Base-by-base conservation (phyloP, 768 basidiomycete species). In the Suillus variegatus region DNA sequence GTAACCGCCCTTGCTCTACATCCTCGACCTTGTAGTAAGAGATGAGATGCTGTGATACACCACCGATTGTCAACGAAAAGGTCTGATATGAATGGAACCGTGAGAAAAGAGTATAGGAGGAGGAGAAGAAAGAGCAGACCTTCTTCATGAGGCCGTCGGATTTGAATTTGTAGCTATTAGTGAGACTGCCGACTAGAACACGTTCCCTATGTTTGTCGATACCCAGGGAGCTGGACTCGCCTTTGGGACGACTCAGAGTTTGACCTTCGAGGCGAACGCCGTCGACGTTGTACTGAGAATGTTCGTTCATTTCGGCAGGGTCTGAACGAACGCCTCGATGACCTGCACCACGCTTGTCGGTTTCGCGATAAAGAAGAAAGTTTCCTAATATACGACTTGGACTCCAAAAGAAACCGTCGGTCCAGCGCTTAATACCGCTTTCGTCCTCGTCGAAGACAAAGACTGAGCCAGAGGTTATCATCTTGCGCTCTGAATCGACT, bases 361-460 rank as follows among this genome's bases (percentile, higher is more conserved):
- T 94, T 79, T 97, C 94, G 68, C 95, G 90, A 79, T 98, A 98
- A 67, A 97, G 88, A 72, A 99, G 82, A 74, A 97, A 99, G 77
- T 98, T 98, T 71, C 94, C 94, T 65, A 97, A 81, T 35, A 97
- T 97, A 65, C 96, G 84, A 69, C 90, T 92, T 0, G 96, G 96
- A 69, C 91, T 93, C 96, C 96, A 97, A 75, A 92, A 91, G 75
- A 93, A 90, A n/a, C 95, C 95, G 78, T 99, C 96, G 2, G 96
- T 99, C 93, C 95, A 97, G 52, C 96, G 86, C 81, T 96, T 97
- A 81, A 99, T 99, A 35, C 95, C 95, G 72, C 93, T 94, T 79
- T 97, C 95, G 72, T 94, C 91, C 81, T 97, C 96, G 77, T 99
- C 94, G 73, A 97, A 99, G 69, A 97, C 96, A 72, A 98, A 99